Conservation (phyloP, 768 basidiomycete species). For the Holtermanniella nyarrowii region DNA sequence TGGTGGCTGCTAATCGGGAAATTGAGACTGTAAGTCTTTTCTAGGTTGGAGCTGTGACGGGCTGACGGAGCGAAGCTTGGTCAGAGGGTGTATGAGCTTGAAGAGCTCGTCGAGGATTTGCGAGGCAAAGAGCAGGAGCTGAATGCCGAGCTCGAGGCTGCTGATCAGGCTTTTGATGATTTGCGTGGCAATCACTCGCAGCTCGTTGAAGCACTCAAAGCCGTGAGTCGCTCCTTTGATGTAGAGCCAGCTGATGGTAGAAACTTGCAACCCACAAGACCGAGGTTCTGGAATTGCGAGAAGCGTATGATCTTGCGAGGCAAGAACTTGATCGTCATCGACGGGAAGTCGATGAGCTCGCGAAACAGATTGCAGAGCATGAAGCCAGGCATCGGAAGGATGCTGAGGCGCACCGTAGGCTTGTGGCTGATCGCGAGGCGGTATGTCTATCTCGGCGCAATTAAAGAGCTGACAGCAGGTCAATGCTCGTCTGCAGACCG, state of each 20-base stretch:
- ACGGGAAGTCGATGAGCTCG: slow-evolving; percentile 22
- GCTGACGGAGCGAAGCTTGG: slow-evolving; percentile 42
- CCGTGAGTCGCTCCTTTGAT: slow-evolving; percentile 42
- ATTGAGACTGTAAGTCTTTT: slow-evolving; percentile 54
- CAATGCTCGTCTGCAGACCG: slow-evolving; percentile 21
- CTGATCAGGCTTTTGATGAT: slow-evolving; percentile 47
- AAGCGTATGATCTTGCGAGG: slow-evolving; percentile 4
- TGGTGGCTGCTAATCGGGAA: slow-evolving; percentile 61
- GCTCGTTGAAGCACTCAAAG: slow-evolving; percentile 66
- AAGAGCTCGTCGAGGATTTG: slow-evolving; percentile 66
- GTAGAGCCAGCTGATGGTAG: slow-evolving; percentile 2
- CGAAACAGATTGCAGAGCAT: slow-evolving; percentile 42
- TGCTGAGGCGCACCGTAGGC: slow-evolving; percentile 56
- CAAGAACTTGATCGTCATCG: slow-evolving; percentile 12
- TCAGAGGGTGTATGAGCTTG: slow-evolving; percentile 65
- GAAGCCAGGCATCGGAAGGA: slow-evolving; percentile 9
- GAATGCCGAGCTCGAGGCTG: slow-evolving; percentile 48
- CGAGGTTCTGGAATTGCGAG: not conserved
- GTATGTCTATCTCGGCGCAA: slow-evolving; percentile 57
- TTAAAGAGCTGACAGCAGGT: slow-evolving; percentile 5
- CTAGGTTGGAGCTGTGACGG: not conserved
- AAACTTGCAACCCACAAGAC: slow-evolving; percentile 3
- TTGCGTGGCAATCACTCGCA: slow-evolving; percentile 58
- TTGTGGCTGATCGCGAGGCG: slow-evolving; percentile 39
- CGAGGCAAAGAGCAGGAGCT: slow-evolving; percentile 38